phyloP scores from a whole-genome alignment of 768 basidiomycete genomes.

The Lactifluus hygrophoroides region DNA sequence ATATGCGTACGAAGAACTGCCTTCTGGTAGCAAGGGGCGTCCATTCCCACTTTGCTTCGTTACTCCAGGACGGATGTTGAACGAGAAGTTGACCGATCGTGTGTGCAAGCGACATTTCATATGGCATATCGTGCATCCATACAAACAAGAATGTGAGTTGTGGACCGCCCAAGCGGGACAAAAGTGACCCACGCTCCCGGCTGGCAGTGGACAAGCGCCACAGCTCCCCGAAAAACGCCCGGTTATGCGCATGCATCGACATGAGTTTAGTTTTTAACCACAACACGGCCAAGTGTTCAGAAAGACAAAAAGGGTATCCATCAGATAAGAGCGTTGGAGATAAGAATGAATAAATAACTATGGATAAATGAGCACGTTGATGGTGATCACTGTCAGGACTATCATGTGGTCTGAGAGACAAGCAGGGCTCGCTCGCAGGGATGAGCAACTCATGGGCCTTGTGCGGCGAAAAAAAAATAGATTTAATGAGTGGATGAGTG shows the following conservation, averaged over 20 bases:
- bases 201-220: not conserved
- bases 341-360: not conserved
- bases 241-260: not conserved
- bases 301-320: slow-evolving; percentile 2
- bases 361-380: not conserved
- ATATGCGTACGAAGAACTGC: slow-evolving; percentile 11
- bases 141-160: not conserved
- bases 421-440: not conserved
- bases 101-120: not conserved
- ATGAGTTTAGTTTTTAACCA: not conserved
- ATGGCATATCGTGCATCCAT: not conserved
- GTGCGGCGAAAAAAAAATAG: not conserved
- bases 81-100: slow-evolving; percentile 6
- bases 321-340: slow-evolving; percentile 5
- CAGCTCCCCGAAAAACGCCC: slow-evolving; percentile 9
- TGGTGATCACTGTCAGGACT: not conserved
- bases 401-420: not conserved
- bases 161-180: not conserved
- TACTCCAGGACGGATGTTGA: slow-evolving; percentile 1
- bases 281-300: not conserved
- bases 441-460: not conserved
- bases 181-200: slow-evolving; percentile 10
- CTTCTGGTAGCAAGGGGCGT: not conserved
- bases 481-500: not conserved
- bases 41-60: not conserved